Base-by-base conservation (phyloP, 2,329 filamentous ascomycete genomes). In the Pleomassaria siparia region DNA sequence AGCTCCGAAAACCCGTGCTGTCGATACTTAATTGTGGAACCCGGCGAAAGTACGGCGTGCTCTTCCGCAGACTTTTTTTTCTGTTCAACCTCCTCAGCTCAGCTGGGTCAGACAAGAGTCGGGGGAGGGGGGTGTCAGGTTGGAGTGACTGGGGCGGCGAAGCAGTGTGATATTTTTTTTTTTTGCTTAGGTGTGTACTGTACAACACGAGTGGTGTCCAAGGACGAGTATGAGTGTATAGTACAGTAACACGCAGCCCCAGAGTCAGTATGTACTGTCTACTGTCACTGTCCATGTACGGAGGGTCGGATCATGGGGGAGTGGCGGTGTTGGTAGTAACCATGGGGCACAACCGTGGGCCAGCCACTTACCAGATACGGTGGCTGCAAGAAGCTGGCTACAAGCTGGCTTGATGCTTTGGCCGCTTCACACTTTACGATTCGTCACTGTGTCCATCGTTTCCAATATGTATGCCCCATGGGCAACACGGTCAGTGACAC, bases 101-200 rank as follows among this genome's bases (percentile, higher is more conserved):
- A 40, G 37, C 37, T 40, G 37, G 15, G 16, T 30, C 40, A 42
- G 40, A n/a, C 25, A n/a, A n/a, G n/a, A n/a, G n/a, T n/a, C n/a
- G n/a, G n/a, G n/a, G n/a, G n/a, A n/a, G n/a, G n/a, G n/a, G n/a
- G n/a, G n/a, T n/a, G n/a, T n/a, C n/a, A n/a, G n/a, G n/a, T n/a
- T 30, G 40, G 25, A 26, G 40, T 26, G 25, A 18, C 20, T 18
- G 15, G 28, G 24, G 28, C 25, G 25, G 40, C 15, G 15, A 20
- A 40, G 20, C 13, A 11, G 22, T 24, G 37, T 25, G 18, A 21
- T 7, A 18, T 20, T 26, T 21, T 12, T 12, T 40, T 20, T 26
- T 21, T 12, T 12, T 40, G 37, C 37, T 40, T 28, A 44, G 41
- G 16, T 44, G 41, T 44, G 41, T n/a, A n/a, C n/a, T n/a, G n/a